Conservation (phyloP, 2,329 filamentous ascomycete genomes). For the Pseudogymnoascus sp. region DNA sequence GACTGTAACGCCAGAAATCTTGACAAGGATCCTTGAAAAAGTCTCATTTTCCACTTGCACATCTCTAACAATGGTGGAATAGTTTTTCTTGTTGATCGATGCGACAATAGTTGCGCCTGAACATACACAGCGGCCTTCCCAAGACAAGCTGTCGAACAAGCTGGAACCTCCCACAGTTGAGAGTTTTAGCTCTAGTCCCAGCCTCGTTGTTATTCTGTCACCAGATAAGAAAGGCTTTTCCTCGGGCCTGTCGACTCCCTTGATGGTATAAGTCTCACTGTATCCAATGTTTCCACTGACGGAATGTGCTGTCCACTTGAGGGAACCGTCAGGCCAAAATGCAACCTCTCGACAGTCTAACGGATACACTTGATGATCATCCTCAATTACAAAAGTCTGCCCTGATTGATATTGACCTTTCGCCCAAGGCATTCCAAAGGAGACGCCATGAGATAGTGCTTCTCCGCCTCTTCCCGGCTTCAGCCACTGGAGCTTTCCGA, state of each 20-base stretch:
- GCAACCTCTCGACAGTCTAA: conserved; percentile 13
- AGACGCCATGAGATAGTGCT: conserved; percentile 19
- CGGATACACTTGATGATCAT: conserved; percentile 15
- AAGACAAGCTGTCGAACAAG: not conserved
- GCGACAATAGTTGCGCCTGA: not conserved
- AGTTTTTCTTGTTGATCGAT: not conserved
- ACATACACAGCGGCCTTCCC: not conserved
- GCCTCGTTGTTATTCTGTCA: conserved; percentile 15
- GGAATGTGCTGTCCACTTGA: conserved; percentile 7
- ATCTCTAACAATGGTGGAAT: not conserved
- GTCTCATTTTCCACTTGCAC: not conserved
- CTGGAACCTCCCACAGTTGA: not conserved
- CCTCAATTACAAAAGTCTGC: conserved; percentile 14
- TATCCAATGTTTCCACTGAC: conserved; percentile 1
- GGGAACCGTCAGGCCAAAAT: conserved; percentile 4
- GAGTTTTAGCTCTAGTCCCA: conserved; percentile 1
- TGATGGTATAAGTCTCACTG: not conserved
- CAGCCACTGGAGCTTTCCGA: not conserved
- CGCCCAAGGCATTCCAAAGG: conserved; percentile 20
- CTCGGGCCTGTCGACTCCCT: conserved; percentile 6
- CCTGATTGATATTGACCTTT: conserved; percentile 14
- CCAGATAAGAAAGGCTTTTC: conserved; percentile 24
- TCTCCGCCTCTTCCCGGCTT: not conserved
- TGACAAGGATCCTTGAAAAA: not conserved
- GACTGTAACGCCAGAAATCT: not conserved